A percentile compares a stretch with the other conserved stretches of the same genome.
Evolutionary conservation across 73 alveolate species (phyloP).

Genomic region (Paramecium primaurelia): DNA sequence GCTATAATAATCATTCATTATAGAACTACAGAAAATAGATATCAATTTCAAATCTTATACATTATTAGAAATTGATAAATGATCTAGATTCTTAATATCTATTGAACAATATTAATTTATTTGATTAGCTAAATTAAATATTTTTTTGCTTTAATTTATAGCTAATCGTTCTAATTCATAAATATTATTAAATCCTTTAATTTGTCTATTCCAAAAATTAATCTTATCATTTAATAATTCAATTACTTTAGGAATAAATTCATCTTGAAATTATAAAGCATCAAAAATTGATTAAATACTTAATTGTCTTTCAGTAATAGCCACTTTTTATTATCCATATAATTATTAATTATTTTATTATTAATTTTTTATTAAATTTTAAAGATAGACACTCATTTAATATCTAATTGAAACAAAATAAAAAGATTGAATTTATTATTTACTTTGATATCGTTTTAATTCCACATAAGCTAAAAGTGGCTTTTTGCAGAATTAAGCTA

Average conservation of each 20-base stretch:
- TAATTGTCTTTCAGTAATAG: not conserved
- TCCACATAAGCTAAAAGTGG: conserved; percentile 21
- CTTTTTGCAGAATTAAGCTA: not conserved
- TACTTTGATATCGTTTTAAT: not conserved
- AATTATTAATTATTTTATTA: not conserved
- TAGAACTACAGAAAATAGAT: not conserved
- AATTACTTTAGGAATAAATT: not conserved
- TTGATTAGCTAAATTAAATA: not conserved
- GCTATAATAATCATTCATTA: conserved; percentile 2
- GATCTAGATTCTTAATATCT: not conserved
- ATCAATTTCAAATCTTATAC: not conserved
- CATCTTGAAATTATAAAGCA: not conserved
- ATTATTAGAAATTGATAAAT: not conserved
- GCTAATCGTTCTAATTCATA: conserved; percentile 9
- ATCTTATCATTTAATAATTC: not conserved
- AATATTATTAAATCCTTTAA: not conserved
- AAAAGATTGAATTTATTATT: not conserved
- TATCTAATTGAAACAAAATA: not conserved
- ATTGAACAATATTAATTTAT: not conserved
- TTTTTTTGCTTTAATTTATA: not conserved
- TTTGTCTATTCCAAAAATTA: not conserved
- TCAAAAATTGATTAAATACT: not conserved
- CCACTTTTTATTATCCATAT: not conserved
- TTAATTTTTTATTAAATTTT: not conserved
- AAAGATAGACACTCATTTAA: not conserved